phyloP scores from a whole-genome alignment of 2,329 filamentous ascomycete genomes.

The Arthrinium phaeospermum region DNA sequence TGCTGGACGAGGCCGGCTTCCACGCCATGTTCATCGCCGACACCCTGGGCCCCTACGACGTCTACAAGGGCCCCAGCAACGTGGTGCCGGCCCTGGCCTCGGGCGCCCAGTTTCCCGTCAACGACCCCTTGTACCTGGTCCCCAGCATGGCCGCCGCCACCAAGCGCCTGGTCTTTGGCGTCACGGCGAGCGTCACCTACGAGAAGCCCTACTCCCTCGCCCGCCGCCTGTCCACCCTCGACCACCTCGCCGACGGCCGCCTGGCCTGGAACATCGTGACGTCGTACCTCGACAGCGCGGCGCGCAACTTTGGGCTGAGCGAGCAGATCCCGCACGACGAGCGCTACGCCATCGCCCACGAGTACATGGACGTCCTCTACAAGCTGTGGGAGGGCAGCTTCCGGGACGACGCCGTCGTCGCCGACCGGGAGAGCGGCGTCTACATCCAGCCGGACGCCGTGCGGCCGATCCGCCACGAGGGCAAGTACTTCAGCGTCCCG shows the following conservation, averaged over 20 bases:
- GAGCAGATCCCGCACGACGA: constrained; percentile 64
- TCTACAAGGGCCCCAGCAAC: constrained; percentile 53
- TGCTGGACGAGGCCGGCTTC: constrained; percentile 65
- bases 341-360: constrained; percentile 64
- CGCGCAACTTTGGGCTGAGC: constrained; percentile 64
- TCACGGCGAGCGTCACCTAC: constrained; percentile 67
- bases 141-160: constrained; percentile 71
- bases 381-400: constrained; percentile 64
- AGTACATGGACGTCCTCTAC: constrained; percentile 66
- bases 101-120: constrained; percentile 68
- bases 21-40: constrained; percentile 71
- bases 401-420: constrained; percentile 60
- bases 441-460: constrained; percentile 64
- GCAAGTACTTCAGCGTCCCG: constrained; percentile 57
- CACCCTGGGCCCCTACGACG: constrained; percentile 67
- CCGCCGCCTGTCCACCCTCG: constrained; percentile 64
- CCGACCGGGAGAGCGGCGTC: constrained; percentile 57
- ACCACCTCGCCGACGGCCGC: constrained; percentile 64
- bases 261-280: constrained; percentile 72
- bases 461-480: constrained; percentile 63
- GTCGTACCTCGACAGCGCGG: constrained; percentile 56
- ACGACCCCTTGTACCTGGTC: constrained; percentile 63
- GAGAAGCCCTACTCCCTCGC: constrained; percentile 66
- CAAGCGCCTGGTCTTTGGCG: constrained; percentile 65
- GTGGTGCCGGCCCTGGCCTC: constrained; percentile 60